Conservation (phyloP, 192 early-diverging fungal genomes). For the Gonapodya prolifera region DNA sequence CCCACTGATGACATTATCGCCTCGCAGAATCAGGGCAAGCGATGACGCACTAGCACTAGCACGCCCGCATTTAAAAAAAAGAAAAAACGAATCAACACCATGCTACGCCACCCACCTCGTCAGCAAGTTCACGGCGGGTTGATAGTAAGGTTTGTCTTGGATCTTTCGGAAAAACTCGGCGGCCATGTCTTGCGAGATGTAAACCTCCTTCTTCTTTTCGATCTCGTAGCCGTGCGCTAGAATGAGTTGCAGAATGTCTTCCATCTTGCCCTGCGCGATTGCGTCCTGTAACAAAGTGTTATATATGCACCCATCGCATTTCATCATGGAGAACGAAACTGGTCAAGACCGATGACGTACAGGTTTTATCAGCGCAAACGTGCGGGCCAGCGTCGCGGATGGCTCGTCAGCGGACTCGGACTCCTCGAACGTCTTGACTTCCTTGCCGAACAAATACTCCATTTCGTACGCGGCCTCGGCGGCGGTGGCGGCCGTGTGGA, state of each 20-base stretch:
- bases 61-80: no score
- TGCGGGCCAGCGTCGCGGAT: background rate
- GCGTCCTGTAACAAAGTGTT: background rate
- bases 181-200: background rate
- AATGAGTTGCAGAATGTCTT: background rate
- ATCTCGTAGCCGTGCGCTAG: background rate
- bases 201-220: background rate
- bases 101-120: background rate
- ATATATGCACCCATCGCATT: no score
- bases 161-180: background rate
- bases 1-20: background rate
- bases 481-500: conserved; percentile 14
- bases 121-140: background rate
- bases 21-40: conserved; percentile 2
- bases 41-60: background rate
- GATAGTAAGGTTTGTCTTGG: background rate
- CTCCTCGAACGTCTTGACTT: conserved; percentile 3
- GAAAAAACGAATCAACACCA: no score
- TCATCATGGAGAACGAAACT: no score
- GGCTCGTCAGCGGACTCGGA: background rate
- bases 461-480: background rate
- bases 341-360: background rate
- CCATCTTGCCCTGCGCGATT: background rate
- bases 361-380: conserved; percentile 8
- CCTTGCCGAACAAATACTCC: background rate